Evolutionary conservation across 2,329 filamentous ascomycete species (phyloP), one percentile per base, ranked within the genome.

Genomic region (Rutstroemia sp.): DNA sequence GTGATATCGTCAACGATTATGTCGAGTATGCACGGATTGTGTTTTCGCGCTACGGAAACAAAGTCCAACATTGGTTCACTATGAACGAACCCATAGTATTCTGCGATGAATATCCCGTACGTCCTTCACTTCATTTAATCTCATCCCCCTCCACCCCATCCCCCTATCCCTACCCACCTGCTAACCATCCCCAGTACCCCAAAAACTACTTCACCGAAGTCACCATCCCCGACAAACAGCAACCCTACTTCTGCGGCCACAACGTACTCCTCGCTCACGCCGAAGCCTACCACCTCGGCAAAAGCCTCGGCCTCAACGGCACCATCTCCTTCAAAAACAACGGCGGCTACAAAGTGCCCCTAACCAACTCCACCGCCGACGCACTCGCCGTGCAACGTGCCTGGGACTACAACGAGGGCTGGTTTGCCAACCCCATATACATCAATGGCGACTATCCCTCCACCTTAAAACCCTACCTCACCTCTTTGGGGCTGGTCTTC

Each of bases 371-470:
- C 1, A 70, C 68, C 1, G 56, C 59, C 18, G 65, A 66, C 54
- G 61, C 64, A 2, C 5, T 59, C 5, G 65, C 64, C 2, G 59
- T 60, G 2, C 62, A 66, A 42, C 23, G 65, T 30, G 65, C 74
- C 8, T 66, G 62, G 62, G 63, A 66, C 56, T 67, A 65, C 65
- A 73, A 77, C 57, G 73, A 74, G 5, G 77, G 74, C 2, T 73
- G 75, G 1, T 79, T 79, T 59, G 72, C 72, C n/a, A 78, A 81
- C 61, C 79, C 79, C 0, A 73, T 79, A 12, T 80, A 75, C 62
- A 71, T 80, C 0, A 75, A 77, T 2, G 62, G 71, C 50, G 76
- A 80, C 57, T 81, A 80, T 51, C 78, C 79, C 0, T 71, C 72
- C 19, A 71, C 69, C 16, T 72, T 75, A 55, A 56, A 56, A 12